Conservation (phyloP, 208 protist species). For the Angomonas ambiguus region DNA sequence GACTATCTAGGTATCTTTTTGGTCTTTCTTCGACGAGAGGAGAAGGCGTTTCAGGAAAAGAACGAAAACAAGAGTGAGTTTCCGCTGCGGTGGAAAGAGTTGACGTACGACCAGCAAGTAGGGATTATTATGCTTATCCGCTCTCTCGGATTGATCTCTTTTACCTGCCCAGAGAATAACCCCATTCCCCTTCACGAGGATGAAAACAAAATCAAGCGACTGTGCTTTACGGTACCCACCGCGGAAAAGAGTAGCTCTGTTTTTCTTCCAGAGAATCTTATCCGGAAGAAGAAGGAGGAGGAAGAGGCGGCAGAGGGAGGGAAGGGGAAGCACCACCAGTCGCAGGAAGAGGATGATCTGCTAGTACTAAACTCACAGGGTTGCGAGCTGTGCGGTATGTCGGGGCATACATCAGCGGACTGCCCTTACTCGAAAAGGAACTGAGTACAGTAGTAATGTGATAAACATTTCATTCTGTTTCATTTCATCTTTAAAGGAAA, state of each 20-base stretch:
- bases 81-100: conserved; percentile 73
- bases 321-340: neutral
- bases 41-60: conserved; percentile 9
- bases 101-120: conserved; percentile 61
- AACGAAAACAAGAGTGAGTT: conserved; percentile 14
- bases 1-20: conserved; percentile 72
- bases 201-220: conserved; percentile 10
- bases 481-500: conserved; percentile 18
- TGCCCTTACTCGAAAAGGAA: conserved; percentile 32
- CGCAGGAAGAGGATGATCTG: conserved; percentile 14
- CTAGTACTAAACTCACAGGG: conserved; percentile 24
- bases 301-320: conserved; percentile 6
- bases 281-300: neutral
- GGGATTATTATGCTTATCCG: conserved; percentile 53
- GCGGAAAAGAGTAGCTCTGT: neutral
- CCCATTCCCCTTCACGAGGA: conserved; percentile 10
- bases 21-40: conserved; percentile 54
- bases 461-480: conserved; percentile 1
- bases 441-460: conserved; percentile 1
- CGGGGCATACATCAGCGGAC: conserved; percentile 35
- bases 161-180: conserved; percentile 8
- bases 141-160: conserved; percentile 48
- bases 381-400: conserved; percentile 56
- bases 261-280: conserved; percentile 7
- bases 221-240: conserved; percentile 3